Conservation (phyloP, 1,284 basidiomycete species). For the Apiotrichum akiyoshidainum region DNA sequence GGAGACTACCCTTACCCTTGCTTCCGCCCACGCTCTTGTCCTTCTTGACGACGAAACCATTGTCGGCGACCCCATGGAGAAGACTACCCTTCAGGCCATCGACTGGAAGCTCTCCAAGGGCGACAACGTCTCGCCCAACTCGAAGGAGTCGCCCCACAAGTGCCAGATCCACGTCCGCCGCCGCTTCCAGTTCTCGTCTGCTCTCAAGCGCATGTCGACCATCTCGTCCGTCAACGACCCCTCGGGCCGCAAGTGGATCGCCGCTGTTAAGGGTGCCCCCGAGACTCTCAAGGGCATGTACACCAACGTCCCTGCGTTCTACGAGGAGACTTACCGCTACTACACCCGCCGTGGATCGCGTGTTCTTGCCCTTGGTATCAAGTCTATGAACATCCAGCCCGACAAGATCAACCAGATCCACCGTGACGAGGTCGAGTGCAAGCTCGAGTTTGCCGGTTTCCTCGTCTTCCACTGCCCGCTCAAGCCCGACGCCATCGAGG, state of each 20-base stretch:
- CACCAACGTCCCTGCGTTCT: slow-evolving; percentile 64
- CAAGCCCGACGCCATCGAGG: slow-evolving; percentile 84
- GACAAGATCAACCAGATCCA: slow-evolving; percentile 79
- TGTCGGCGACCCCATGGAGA: slow-evolving; percentile 99
- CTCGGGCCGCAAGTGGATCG: slow-evolving; percentile 46
- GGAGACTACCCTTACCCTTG: slow-evolving; percentile 82
- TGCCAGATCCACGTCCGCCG: slow-evolving; percentile 70
- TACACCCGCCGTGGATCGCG: slow-evolving; percentile 86
- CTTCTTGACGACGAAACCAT: slow-evolving; percentile 81
- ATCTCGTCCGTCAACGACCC: slow-evolving; percentile 63
- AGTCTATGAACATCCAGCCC: slow-evolving; percentile 68
- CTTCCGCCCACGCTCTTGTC: slow-evolving; percentile 92
- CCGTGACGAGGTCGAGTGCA: slow-evolving; percentile 72
- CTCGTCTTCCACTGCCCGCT: slow-evolving; percentile 94
- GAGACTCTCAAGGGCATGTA: slow-evolving; percentile 91
- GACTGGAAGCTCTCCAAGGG: slow-evolving; percentile 82
- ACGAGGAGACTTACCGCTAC: slow-evolving; percentile 90
- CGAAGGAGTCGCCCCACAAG: slow-evolving; percentile 58
- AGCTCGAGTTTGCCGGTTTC: slow-evolving; percentile 80
- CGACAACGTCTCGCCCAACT: slow-evolving; percentile 65
- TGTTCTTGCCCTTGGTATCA: slow-evolving; percentile 82
- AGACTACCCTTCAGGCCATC: slow-evolving; percentile 87
- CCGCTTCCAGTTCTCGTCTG: slow-evolving; percentile 93
- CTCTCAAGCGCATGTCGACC: slow-evolving; percentile 93
- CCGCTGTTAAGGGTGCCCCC: slow-evolving; percentile 87